Percentiles rank a stretch among this genome's conserved stretches.
These are phyloP conservation scores for Mucor lusitanicus DNA, from an alignment of 371 early-diverging fungal species.

Conservation along the genomic window DNA sequence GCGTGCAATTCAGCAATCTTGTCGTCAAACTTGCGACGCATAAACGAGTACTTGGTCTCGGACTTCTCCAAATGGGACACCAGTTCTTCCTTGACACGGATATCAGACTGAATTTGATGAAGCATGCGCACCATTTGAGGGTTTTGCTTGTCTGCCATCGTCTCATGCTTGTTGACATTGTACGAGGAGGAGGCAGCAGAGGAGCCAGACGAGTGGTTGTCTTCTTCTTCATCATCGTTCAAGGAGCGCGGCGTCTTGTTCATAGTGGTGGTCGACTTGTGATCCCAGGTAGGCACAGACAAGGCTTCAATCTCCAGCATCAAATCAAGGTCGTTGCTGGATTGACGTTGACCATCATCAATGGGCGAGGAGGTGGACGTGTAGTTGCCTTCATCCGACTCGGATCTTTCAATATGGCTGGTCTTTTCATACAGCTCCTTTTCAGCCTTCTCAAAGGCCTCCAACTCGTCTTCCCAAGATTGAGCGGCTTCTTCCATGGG, in stretches of 20 bases:
- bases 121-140: constrained; percentile 55
- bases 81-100: constrained; percentile 68
- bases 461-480: constrained; percentile 47
- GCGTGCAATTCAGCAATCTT: constrained; percentile 62
- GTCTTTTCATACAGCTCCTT: constrained; percentile 28
- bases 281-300: constrained; percentile 46
- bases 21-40: constrained; percentile 74
- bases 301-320: constrained; percentile 41
- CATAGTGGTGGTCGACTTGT: constrained; percentile 15
- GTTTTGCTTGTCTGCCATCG: constrained; percentile 19
- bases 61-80: constrained; percentile 61
- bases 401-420: constrained; percentile 23
- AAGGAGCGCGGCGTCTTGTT: not conserved
- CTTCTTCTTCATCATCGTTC: constrained; percentile 11
- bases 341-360: constrained; percentile 10
- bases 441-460: constrained; percentile 44
- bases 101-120: constrained; percentile 73
- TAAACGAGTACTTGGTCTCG: constrained; percentile 57
- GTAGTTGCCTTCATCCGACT: constrained; percentile 46
- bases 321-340: constrained; percentile 21
- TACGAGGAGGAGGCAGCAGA: constrained; percentile 3
- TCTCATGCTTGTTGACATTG: not conserved
- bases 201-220: not conserved
- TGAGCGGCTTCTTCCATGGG: constrained; percentile 44
- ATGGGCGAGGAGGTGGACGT: constrained; percentile 40